phyloP scores from a whole-genome alignment of 2,329 filamentous ascomycete genomes.

The Endocalyx cinctus region DNA sequence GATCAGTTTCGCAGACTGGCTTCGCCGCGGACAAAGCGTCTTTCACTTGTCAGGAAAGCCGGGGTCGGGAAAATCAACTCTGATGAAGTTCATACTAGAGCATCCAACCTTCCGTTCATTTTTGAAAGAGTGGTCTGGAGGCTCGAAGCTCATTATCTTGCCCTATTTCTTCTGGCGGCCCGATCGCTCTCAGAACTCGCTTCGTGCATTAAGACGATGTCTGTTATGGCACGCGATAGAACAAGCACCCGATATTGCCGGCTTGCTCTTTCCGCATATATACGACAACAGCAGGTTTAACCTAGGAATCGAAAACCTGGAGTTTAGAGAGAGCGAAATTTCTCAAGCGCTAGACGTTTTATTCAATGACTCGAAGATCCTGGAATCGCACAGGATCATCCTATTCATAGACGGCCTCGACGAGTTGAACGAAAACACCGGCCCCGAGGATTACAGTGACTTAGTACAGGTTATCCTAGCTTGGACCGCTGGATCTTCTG shows the following conservation, averaged over 20 bases:
- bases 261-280: not conserved
- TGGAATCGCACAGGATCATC: conserved; percentile 1
- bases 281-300: not conserved
- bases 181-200: conserved; percentile 1
- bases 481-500: conserved; percentile 2
- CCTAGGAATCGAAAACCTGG: not conserved
- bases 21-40: conserved; percentile 3
- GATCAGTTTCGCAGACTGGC: conserved; percentile 5
- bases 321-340: conserved; percentile 1
- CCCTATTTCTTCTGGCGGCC: conserved; percentile 9
- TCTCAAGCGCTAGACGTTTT: conserved; percentile 1
- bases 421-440: conserved; percentile 6
- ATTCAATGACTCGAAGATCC: not conserved
- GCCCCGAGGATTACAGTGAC: conserved; percentile 3
- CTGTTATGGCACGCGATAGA: conserved; percentile 2
- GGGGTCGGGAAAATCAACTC: conserved; percentile 3
- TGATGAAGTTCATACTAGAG: conserved; percentile 8
- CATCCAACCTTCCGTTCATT: conserved; percentile 1
- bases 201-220: conserved; percentile 2
- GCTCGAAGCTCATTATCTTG: conserved; percentile 2
- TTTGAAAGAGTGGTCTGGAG: conserved; percentile 4
- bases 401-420: conserved; percentile 10
- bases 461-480: conserved; percentile 1
- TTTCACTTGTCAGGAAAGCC: conserved; percentile 9
- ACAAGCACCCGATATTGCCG: conserved; percentile 5